Base-by-base conservation (phyloP, 2,329 filamentous ascomycete genomes). In the Aspergillus piperis region DNA sequence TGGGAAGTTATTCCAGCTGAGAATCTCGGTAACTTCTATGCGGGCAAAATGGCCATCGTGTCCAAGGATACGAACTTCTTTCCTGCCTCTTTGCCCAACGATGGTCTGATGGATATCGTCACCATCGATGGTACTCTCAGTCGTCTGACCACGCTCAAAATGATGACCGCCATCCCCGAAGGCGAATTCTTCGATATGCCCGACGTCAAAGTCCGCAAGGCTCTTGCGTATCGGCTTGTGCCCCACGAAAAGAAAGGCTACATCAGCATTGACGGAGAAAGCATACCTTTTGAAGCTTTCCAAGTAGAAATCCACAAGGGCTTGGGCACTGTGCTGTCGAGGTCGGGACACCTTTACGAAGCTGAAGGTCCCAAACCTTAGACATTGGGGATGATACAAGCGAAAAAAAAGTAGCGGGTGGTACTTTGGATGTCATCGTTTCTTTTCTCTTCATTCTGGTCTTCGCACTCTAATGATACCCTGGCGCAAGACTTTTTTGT, bases 41-140 rank as follows among this genome's bases (percentile, higher is more conserved):
- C 89, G 32, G 95, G 95, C 63, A 99, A 97, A 74, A 96, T 98
- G 89, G 87, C 90, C 23, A 96, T 90, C 76, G 94, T 99, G 91
- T 88, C 93, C 0, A 84, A 91, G 11, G 89, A 94, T 65, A 84
- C 88, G 60, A 92, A 92, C 70, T 96, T 98, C 80, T 99, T 82
- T 83, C 91, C 25, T 2, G 89, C 91, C 1, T 85, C 94, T 0
- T 83, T 94, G 8, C 90, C 92, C 13, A 87, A 87, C 48, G 95
- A 99, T 71, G 95, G 94, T 10, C 83, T 89, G 63, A 86, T 96
- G 78, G 95, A 99, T 73, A 81, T 98, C 10, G 83, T 97, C 60
- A 90, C 86, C 54, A 88, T 96, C 62, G 85, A 91, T 60, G 93
- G 92, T 60, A 87, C 91, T 65, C 84, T 96, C 19, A 81, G 87